Conservation (phyloP, 257 asterid species). For the Petunia secreta region DNA sequence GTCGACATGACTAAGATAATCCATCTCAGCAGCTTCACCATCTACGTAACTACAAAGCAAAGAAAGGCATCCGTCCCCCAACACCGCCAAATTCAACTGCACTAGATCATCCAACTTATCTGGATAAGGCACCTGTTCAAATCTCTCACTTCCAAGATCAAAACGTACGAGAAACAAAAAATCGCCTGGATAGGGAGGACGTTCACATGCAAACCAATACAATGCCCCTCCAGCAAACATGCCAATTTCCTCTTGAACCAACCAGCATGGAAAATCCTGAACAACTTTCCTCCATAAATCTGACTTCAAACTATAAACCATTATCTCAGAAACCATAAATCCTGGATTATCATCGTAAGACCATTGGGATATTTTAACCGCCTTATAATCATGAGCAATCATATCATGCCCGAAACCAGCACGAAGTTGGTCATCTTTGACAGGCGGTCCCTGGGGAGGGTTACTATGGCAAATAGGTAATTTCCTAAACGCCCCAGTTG, state of each 20-base stretch:
- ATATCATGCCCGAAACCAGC: slow-evolving; percentile 55
- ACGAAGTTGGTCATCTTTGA: slow-evolving; percentile 14
- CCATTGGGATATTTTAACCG: slow-evolving; percentile 41
- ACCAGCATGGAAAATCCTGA: slow-evolving; percentile 38
- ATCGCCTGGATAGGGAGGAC: background rate
- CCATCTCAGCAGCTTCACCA: background rate
- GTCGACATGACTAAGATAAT: too few species aligned
- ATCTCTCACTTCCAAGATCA: slow-evolving; percentile 50
- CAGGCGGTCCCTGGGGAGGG: too few species aligned
- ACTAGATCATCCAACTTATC: slow-evolving; percentile 26
- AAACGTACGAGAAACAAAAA: slow-evolving; percentile 50
- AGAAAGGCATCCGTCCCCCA: slow-evolving; percentile 47
- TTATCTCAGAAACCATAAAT: too few species aligned
- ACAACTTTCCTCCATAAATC: slow-evolving; percentile 54
- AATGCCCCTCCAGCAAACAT: slow-evolving; percentile 34
- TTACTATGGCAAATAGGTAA: slow-evolving; percentile 32
- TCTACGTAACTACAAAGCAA: slow-evolving; percentile 28
- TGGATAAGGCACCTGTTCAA: slow-evolving; percentile 35
- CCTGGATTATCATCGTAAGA: background rate
- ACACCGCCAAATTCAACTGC: slow-evolving; percentile 45
- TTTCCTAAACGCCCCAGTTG: slow-evolving; percentile 39
- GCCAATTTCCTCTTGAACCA: slow-evolving; percentile 52
- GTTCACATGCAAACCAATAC: slow-evolving; percentile 43
- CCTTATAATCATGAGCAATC: slow-evolving; percentile 37
- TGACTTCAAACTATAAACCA: slow-evolving; percentile 32